Evolutionary conservation across 73 alveolate genomes (phyloP), one percentile per base, ranked within the genome.

Genomic region (Paramecium biaurelia): DNA sequence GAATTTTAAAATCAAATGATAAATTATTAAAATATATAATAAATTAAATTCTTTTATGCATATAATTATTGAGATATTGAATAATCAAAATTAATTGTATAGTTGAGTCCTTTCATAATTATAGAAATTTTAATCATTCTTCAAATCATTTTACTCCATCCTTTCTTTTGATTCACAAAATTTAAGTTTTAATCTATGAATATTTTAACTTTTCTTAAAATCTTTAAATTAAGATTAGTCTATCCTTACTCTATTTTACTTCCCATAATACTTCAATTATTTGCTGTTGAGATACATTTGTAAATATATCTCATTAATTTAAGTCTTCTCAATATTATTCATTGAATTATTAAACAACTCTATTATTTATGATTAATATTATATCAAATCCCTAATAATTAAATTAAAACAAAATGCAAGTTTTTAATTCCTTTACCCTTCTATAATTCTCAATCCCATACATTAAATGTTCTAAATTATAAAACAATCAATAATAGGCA

Each of bases 61-160:
- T n/a, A 53, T 15, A 63, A 63, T 63, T 63, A 63, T 63, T 30
- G 84, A 63, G 84, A 63, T n/a, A 30, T 63, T 53, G n/a, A 18
- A 4, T 47, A 47, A 58, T 79, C 90, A 79, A 43, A 30, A 79
- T 43, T 43, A 45, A 24, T 79, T 43, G 37, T 79, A 79, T 23
- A 79, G 15, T 79, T 79, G 56, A 37, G 28, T 45, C 12, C 90
- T 21, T 79, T 79, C 90, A 79, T 79, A 79, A 21, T 38, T 32
- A 20, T 6, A 47, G 72, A 79, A 79, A 6, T 63, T 26, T 43
- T 47, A 7, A 0, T 79, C 90, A 26, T 24, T 15, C 7, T 37
- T 5, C 24, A 79, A 26, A 7, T 79, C 90, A 43, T 32, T 21
- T 30, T 42, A 23, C 10, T 42, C n/a, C 26, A 79, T 42, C 15